phyloP scores from a whole-genome alignment of 2,329 filamentous ascomycete genomes.

The Aspergillus ibericus region DNA sequence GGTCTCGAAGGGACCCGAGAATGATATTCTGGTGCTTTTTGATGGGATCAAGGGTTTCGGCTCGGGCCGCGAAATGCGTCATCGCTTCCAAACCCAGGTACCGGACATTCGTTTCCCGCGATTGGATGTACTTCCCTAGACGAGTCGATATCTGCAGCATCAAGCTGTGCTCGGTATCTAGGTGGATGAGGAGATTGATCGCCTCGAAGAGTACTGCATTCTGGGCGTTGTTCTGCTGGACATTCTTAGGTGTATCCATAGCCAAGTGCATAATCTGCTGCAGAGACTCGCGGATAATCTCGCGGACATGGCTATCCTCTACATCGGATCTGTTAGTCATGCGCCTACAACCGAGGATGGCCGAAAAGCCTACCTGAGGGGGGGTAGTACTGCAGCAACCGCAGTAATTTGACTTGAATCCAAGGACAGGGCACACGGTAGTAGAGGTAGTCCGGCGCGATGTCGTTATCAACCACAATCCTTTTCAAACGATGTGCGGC shows the following conservation, averaged over 20 bases:
- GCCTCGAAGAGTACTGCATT: conserved; percentile 98
- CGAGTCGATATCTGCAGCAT: conserved; percentile 95
- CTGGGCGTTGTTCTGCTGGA: conserved; percentile 98
- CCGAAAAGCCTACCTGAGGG: conserved; percentile 68
- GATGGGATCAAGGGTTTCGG: conserved; percentile 93
- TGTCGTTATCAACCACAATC: conserved; percentile 87
- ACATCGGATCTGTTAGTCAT: conserved; percentile 10
- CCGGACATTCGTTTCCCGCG: conserved; percentile 92
- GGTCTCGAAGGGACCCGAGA: conserved; percentile 86
- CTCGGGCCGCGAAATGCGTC: conserved; percentile 92
- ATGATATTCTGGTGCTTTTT: conserved; percentile 98
- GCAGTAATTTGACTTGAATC: conserved; percentile 93
- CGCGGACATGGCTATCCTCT: conserved; percentile 91
- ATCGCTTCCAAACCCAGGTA: conserved; percentile 96
- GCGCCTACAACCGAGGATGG: conserved; percentile 3
- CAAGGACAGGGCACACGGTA: conserved; percentile 99
- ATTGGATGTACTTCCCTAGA: conserved; percentile 93
- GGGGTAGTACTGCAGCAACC: conserved; percentile 91
- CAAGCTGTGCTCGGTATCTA: conserved; percentile 88
- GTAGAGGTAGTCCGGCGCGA: conserved; percentile 88
- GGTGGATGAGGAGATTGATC: conserved; percentile 96
- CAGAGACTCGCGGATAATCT: conserved; percentile 86
- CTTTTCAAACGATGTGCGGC: conserved; percentile 86
- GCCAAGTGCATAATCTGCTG: conserved; percentile 89
- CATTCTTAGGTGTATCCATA: conserved; percentile 93